phyloP scores from a whole-genome alignment of 2,329 filamentous ascomycete species.

The Mollisia scopiformis region DNA sequence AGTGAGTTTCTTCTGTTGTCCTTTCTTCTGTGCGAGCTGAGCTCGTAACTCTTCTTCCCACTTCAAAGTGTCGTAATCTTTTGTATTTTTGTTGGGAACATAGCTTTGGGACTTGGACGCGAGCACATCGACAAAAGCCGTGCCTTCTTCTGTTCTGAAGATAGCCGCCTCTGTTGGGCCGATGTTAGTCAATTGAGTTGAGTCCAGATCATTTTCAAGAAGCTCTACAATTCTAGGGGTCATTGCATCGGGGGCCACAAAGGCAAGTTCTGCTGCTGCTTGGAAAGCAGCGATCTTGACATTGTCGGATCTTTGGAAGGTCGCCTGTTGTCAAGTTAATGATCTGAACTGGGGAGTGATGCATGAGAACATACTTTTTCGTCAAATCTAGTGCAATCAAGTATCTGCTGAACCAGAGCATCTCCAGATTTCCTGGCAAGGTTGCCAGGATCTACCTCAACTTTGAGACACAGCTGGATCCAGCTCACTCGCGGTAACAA shows the following conservation, averaged over 20 bases:
- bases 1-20: conserved; percentile 86
- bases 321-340: conserved; percentile 23
- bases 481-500: conserved; percentile 79
- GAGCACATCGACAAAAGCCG: conserved; percentile 86
- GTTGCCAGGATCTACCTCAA: conserved; percentile 80
- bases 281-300: conserved; percentile 76
- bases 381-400: conserved; percentile 48
- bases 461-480: conserved; percentile 85
- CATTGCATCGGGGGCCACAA: conserved; percentile 85
- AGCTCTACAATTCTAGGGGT: conserved; percentile 76
- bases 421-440: conserved; percentile 69
- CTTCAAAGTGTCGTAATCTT: conserved; percentile 94
- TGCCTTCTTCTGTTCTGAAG: conserved; percentile 87
- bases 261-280: conserved; percentile 88
- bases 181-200: conserved; percentile 68
- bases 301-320: conserved; percentile 38
- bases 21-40: conserved; percentile 92
- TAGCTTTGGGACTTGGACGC: conserved; percentile 75
- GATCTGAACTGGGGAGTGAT: not conserved
- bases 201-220: conserved; percentile 74
- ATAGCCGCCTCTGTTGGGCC: conserved; percentile 92
- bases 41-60: conserved; percentile 93
- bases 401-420: conserved; percentile 70
- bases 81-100: conserved; percentile 83
- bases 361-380: conserved; percentile 53